These are phyloP conservation scores for Buxus sempervirens DNA, from an alignment of 164 flowering plant species.

Conservation along the genomic window DNA sequence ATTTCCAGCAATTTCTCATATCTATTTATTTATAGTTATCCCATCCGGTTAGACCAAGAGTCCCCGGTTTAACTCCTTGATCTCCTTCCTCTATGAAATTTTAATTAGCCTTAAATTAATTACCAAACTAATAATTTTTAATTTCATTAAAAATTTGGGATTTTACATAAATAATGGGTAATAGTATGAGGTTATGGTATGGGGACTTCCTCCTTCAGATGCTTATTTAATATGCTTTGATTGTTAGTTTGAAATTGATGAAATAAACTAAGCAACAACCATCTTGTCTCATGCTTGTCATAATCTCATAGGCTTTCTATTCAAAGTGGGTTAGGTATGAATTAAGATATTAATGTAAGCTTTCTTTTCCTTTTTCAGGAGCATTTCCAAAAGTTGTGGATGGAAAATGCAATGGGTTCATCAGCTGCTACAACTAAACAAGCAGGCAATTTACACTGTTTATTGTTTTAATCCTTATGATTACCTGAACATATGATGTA, in stretches of 20 bases:
- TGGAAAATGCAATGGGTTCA: conserved; percentile 87
- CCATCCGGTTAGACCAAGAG: no score
- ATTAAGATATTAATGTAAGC: neutral
- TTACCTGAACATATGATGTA: no score
- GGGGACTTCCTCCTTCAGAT: neutral
- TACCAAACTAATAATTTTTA: no score
- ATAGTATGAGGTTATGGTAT: neutral
- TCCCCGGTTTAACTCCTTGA: no score
- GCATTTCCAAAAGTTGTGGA: conserved; percentile 78
- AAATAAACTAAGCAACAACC: neutral
- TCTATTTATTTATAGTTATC: no score
- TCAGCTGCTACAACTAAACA: conserved; percentile 83
- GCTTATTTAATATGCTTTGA: neutral
- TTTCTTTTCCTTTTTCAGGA: conserved; percentile 47
- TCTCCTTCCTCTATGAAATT: no score
- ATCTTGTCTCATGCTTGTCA: neutral
- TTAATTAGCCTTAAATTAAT: no score
- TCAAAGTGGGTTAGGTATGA: neutral
- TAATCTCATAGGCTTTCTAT: neutral
- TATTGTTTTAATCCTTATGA: neutral
- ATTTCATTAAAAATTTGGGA: no score
- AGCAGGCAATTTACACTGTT: conserved; percentile 63
- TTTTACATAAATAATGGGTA: neutral
- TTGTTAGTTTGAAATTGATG: neutral
- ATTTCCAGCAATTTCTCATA: no score